Conservation (phyloP, 1,139 yeast genomes). For the Scheffersomyces segobiensis region DNA sequence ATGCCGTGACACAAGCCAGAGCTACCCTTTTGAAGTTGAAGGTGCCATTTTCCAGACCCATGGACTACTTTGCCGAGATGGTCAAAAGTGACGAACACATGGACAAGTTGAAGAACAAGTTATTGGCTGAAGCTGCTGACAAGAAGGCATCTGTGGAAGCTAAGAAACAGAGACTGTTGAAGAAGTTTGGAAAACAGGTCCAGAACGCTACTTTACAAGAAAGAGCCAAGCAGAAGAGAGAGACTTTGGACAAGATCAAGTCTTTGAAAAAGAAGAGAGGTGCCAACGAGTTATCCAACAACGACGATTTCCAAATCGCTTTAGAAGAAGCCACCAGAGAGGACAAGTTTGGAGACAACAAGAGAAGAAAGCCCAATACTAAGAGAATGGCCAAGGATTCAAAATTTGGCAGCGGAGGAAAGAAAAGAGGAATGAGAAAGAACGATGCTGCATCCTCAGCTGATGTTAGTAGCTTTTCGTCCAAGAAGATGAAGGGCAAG, state of each 20-base stretch:
- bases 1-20: conserved; percentile 78
- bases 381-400: conserved; percentile 68
- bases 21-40: conserved; percentile 61
- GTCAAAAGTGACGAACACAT: conserved; percentile 96
- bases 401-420: conserved; percentile 69
- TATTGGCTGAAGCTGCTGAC: conserved; percentile 82
- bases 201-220: conserved; percentile 92
- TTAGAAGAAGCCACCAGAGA: conserved; percentile 81
- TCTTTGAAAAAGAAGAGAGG: conserved; percentile 85
- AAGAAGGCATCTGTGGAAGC: conserved; percentile 94
- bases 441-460: conserved; percentile 76
- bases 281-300: conserved; percentile 65
- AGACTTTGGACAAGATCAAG: conserved; percentile 86
- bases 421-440: conserved; percentile 69
- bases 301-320: conserved; percentile 69
- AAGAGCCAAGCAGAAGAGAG: conserved; percentile 92
- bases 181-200: conserved; percentile 97
- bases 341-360: conserved; percentile 33
- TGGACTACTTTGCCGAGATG: conserved; percentile 98
- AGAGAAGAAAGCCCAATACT: conserved; percentile 57
- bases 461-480: conserved; percentile 65
- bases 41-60: conserved; percentile 89
- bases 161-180: conserved; percentile 88
- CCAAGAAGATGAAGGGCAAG: conserved; percentile 53
- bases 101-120: conserved; percentile 86